Base-by-base conservation (phyloP, 352 stramenopile genomes). In the Saprolegnia diclina region DNA sequence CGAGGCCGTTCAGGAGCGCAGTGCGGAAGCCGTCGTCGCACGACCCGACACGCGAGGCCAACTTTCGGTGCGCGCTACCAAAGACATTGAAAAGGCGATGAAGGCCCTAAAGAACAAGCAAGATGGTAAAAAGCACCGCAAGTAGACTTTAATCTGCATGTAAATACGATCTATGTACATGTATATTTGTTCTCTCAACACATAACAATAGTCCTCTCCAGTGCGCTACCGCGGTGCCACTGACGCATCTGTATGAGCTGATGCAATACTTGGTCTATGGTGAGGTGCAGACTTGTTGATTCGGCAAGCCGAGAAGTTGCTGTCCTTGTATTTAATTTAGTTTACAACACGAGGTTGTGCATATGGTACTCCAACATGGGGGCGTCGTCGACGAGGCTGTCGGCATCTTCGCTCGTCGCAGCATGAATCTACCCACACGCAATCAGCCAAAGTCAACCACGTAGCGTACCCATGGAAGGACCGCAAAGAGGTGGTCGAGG, bases 51-150 rank as follows among this genome's bases (percentile, higher is more conserved):
- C 37, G 10, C 11, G 50, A 66, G 50, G 40, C 40, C 6, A 38
- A 40, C 18, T 66, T 14, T 66, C 57, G 7, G 44, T 66, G 38
- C 57, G 57, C 5, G 57, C 57, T 24, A 54, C 40, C 9, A 66
- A 66, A 24, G 57, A 66, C 57, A 66, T 66, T 40, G 57, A 66
- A 24, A 66, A 66, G 44, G 57, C 57, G 7, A 66, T 66, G 37
- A 21, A 55, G 22, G 37, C 38, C 18, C 48, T 66, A n/a, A 66
- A 66, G n/a, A 40, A 40, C 57, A 66, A 66, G 42, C 57, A 66
- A 14, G 42, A 48, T 4, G 42, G 42, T 14, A 48, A 48, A 42
- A 66, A 66, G 57, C 11, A 4, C 57, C 52, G 53, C 35, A 66
- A 66, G 42, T 56, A 64, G 40, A 19, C 18, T 19, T 26, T 0